phyloP scores from a whole-genome alignment of 78 protist species.

The Dictyostelium brefeldianum region DNA sequence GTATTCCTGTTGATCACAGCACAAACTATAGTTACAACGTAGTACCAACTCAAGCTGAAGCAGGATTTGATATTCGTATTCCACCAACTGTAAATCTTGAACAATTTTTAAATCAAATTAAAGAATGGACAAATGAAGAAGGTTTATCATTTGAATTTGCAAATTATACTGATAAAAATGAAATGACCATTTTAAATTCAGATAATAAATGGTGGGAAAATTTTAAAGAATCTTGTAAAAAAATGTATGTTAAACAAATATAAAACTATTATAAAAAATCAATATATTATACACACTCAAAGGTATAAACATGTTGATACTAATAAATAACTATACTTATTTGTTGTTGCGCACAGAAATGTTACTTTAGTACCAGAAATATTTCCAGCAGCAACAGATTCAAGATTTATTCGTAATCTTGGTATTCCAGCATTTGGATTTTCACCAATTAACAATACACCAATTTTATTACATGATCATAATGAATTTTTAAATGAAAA shows the following conservation, averaged over 20 bases:
- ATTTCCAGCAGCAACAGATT: constrained; percentile 96
- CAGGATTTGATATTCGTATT: constrained; percentile 92
- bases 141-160: constrained; percentile 78
- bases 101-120: constrained; percentile 67
- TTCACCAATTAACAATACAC: constrained; percentile 90
- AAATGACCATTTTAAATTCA: constrained; percentile 25
- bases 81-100: constrained; percentile 82
- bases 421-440: constrained; percentile 93
- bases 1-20: constrained; percentile 68
- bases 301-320: too few relatives aligned
- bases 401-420: constrained; percentile 86
- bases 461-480: constrained; percentile 95
- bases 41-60: constrained; percentile 87
- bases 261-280: not conserved
- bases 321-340: too few relatives aligned
- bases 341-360: too few relatives aligned
- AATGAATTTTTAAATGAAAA: constrained; percentile 89
- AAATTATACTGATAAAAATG: constrained; percentile 46
- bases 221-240: constrained; percentile 21
- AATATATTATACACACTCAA: too few relatives aligned
- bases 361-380: constrained; percentile 74
- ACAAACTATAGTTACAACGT: constrained; percentile 83
- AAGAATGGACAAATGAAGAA: constrained; percentile 77
- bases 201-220: constrained; percentile 70
- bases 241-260: constrained; percentile 9